phyloP scores from a whole-genome alignment of 805 yeast genomes.

The Lachancea nothofagi region DNA sequence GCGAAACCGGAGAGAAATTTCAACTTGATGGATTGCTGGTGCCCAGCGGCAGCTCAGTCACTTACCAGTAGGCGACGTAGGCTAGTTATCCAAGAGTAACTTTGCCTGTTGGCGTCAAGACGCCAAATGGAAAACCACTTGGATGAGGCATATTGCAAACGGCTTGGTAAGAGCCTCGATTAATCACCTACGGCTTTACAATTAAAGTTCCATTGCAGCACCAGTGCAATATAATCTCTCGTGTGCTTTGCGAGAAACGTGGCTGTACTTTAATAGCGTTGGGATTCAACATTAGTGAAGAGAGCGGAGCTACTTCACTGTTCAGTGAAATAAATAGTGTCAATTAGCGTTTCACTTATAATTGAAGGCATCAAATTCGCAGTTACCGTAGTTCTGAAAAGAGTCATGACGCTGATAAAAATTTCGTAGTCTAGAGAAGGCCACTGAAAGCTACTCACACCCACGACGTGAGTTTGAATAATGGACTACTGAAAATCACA shows the following conservation, averaged over 20 bases:
- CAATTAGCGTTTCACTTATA: no score
- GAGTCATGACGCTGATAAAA: no score
- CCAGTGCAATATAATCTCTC: slow-evolving; percentile 19
- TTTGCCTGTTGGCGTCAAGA: slow-evolving; percentile 23
- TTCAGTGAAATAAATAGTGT: no score
- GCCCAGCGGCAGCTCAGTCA: slow-evolving; percentile 22
- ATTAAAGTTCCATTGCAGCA: slow-evolving; percentile 24
- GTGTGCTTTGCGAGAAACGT: slow-evolving; percentile 25
- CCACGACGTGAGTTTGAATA: no score
- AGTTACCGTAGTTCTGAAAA: no score
- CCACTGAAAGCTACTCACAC: no score
- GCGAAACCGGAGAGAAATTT: slow-evolving; percentile 23
- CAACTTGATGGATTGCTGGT: slow-evolving; percentile 24
- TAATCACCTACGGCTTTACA: slow-evolving; percentile 29
- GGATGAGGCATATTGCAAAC: slow-evolving; percentile 31
- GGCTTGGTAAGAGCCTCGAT: slow-evolving; percentile 27
- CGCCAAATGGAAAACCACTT: slow-evolving; percentile 23
- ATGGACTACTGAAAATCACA: no score
- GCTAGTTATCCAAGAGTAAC: slow-evolving; percentile 31
- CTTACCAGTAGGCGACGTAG: slow-evolving; percentile 30
- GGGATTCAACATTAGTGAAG: no score
- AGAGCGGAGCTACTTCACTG: no score
- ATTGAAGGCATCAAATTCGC: no score
- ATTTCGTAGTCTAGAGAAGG: no score
- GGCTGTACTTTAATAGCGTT: slow-evolving; percentile 19